Evolutionary conservation across 805 yeast genomes (phyloP).

Genomic region (Kuraishia piskuri): DNA sequence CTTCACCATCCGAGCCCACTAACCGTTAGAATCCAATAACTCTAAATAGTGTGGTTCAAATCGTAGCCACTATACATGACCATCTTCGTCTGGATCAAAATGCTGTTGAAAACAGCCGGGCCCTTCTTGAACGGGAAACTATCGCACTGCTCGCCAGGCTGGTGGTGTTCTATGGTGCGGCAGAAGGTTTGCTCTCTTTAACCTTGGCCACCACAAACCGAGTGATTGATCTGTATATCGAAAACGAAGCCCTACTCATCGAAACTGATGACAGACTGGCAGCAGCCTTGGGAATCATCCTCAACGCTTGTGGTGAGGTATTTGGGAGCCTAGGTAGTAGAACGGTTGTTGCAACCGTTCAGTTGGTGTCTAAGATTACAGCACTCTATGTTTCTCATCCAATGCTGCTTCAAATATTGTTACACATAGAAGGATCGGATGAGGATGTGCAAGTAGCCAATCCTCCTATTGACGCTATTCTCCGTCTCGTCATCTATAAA

Average conservation of each 20-base stretch:
- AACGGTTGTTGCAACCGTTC: neutral
- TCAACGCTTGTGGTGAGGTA: neutral
- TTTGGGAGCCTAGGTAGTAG: neutral
- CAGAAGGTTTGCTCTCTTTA: neutral
- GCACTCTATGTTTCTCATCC: neutral
- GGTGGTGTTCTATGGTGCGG: neutral
- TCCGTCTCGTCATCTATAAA: neutral
- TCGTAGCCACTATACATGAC: neutral
- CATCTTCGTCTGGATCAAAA: neutral
- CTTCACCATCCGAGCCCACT: neutral
- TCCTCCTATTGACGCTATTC: neutral
- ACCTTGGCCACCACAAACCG: neutral
- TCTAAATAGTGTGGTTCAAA: neutral
- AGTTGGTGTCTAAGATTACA: neutral
- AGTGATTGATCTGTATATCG: neutral
- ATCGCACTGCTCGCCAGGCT: neutral
- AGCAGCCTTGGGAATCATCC: neutral
- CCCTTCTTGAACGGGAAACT: neutral
- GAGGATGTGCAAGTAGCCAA: neutral
- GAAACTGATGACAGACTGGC: neutral
- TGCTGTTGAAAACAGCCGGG: neutral
- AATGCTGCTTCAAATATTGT: neutral
- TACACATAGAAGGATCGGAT: too few relatives aligned
- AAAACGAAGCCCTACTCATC: neutral
- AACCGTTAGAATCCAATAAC: neutral